Evolutionary conservation across 2,329 filamentous ascomycete genomes (phyloP), one percentile per base, ranked within the genome.

Genomic region (Teratosphaeria nubilosa): DNA sequence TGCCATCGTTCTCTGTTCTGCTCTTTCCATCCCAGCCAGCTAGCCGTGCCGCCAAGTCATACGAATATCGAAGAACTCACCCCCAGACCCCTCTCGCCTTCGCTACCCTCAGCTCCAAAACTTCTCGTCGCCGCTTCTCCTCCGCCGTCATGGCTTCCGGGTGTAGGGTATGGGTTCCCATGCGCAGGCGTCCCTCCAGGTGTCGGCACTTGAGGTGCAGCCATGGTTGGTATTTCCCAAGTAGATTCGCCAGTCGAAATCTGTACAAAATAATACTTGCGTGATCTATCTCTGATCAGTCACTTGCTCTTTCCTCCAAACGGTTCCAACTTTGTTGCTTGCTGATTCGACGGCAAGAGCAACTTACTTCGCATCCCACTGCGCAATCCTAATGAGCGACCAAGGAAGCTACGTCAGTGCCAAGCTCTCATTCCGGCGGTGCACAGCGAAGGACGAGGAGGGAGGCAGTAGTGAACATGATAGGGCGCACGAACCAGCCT

Each of bases 201-300:
- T 13, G 70, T 73, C 25, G 72, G 72, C 34, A 73, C 71, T 51
- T 71, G 69, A 25, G 72, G 72, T 51, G 73, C 72, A 45, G 71
- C 68, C 61, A 65, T 66, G 13, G 72, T 74, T 13, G 73, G 73
- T 30, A 68, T 66, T 51, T 74, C 72, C 73, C 73, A 75, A 22
- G 72, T 74, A 37, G 71, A 73, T 58, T 72, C 70, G 58, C 73
- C 72, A 55, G 73, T 75, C 61, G 69, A 72, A 50, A 74, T 74
- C 62, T 74, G 72, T 14, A 75, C 73, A 61, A 66, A 75, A 66
- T 75, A 75, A 62, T 75, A 75, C 58, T 74, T 74, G 58, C 72
- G 64, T 25, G 70, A 73, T 68, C 72, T 74, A 57, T 55, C 14
- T 58, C 65, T 59, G 6, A 24, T 57, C 20, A 52, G 51, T 53